Conservation (phyloP, 306 rosid genomes). For the Urtica urens region DNA sequence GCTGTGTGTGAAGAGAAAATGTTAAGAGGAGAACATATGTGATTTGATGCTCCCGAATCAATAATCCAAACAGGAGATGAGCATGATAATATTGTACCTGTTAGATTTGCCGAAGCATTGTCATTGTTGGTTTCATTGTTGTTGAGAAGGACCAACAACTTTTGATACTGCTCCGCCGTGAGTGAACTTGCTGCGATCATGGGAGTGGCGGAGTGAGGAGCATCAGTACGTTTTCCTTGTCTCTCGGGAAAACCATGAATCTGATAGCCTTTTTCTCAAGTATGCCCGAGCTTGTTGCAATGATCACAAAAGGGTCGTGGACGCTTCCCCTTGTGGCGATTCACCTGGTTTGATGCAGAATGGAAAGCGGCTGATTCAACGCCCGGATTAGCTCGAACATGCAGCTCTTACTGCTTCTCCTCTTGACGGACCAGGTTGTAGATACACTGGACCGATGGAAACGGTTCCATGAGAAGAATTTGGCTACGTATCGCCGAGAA, state of each 20-base stretch:
- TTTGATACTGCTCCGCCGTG: constrained; percentile 3
- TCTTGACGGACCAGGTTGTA: not conserved
- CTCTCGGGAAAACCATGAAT: too few relatives aligned
- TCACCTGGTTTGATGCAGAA: not conserved
- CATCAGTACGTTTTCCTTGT: not conserved
- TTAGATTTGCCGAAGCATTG: not conserved
- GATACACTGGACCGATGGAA: not conserved
- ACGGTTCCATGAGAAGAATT: not conserved
- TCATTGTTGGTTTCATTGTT: not conserved
- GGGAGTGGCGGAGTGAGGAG: not conserved
- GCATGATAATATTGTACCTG: not conserved
- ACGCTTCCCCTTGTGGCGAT: not conserved
- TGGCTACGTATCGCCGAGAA: not conserved
- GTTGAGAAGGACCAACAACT: constrained; percentile 1
- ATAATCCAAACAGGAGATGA: not conserved
- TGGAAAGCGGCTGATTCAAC: not conserved
- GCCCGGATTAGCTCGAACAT: not conserved
- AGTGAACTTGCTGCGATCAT: not conserved
- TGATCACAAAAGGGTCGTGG: constrained; percentile 5
- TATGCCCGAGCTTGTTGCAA: constrained; percentile 10
- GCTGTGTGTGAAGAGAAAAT: not conserved
- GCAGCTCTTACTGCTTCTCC: too few relatives aligned
- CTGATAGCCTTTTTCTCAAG: not conserved
- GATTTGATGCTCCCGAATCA: constrained; percentile 3
- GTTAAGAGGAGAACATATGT: not conserved